Conservation (phyloP, 2,329 filamentous ascomycete species). For the Diaporthe vexans region DNA sequence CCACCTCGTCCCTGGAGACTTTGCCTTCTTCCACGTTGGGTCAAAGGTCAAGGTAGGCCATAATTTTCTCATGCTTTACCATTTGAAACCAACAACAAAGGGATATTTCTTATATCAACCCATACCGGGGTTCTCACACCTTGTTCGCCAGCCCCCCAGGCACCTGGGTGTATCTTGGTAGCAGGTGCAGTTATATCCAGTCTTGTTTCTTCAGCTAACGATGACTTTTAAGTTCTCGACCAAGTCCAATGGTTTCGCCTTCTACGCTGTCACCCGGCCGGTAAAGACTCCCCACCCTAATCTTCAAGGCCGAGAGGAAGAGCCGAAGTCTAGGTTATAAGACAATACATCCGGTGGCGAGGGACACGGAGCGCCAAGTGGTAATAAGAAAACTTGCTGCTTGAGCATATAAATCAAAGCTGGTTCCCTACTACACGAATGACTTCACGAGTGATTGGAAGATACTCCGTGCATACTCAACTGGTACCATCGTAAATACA, state of each 20-base stretch:
- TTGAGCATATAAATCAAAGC: too few relatives aligned
- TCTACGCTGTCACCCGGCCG: conserved; percentile 5
- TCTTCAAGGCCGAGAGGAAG: conserved; percentile 8
- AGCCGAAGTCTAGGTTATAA: background rate
- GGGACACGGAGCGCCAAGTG: too few relatives aligned
- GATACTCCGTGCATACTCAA: too few relatives aligned
- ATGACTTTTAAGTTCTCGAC: background rate
- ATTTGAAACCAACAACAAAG: accelerated
- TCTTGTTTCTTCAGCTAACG: background rate
- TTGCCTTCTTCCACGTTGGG: conserved; percentile 22
- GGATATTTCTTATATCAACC: too few relatives aligned
- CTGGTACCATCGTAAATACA: too few relatives aligned
- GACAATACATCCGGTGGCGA: background rate
- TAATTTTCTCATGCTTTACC: background rate
- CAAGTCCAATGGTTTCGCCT: conserved; percentile 5
- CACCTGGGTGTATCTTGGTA: background rate
- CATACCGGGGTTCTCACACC: background rate
- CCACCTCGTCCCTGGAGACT: conserved; percentile 20
- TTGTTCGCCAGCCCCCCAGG: background rate
- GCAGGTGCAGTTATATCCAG: background rate
- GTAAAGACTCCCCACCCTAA: conserved; percentile 1
- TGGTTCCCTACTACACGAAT: too few relatives aligned
- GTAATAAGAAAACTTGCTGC: too few relatives aligned
- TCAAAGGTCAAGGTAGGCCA: background rate
- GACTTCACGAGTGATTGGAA: too few relatives aligned